Conservation (phyloP, 139 green algal genomes). For the Chlorella ohadii region DNA sequence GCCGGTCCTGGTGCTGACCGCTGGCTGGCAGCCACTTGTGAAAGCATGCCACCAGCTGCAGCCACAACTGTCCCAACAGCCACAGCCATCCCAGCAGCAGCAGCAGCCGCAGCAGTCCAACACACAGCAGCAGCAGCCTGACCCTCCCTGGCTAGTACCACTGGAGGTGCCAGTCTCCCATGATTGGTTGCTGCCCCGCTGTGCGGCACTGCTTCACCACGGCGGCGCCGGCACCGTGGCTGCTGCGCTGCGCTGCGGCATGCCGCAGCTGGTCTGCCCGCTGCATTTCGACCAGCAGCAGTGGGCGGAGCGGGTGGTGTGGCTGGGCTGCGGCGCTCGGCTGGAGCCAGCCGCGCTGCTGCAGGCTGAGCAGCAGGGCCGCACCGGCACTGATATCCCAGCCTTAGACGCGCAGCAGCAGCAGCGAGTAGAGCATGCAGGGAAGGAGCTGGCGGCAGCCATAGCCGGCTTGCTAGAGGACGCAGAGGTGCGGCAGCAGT, state of each 20-base stretch:
- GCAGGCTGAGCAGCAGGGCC: neutral
- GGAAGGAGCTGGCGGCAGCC: neutral
- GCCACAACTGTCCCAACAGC: neutral
- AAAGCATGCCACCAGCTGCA: neutral
- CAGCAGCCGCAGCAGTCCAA: neutral
- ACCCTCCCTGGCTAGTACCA: constrained; percentile 23
- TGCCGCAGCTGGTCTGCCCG: constrained; percentile 59
- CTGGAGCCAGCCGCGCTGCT: neutral
- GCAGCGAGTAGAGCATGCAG: neutral
- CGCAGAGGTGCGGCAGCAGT: neutral
- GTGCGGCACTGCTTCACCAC: constrained; percentile 60
- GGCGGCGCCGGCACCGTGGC: constrained; percentile 63
- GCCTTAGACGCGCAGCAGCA: no score
- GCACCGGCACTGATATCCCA: no score
- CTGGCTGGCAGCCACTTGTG: constrained; percentile 15
- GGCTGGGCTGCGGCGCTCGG: constrained; percentile 20
- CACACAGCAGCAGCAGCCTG: neutral
- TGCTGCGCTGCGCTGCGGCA: constrained; percentile 42
- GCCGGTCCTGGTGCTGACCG: constrained; percentile 54
- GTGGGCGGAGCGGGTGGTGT: constrained; percentile 39
- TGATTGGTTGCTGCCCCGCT: constrained; percentile 56
- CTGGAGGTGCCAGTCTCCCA: constrained; percentile 45
- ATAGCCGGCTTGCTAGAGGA: neutral
- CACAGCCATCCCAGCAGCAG: neutral
- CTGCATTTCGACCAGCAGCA: constrained; percentile 77